Base-by-base conservation (phyloP, 768 basidiomycete species). In the Rhizopogon vesiculosus region DNA sequence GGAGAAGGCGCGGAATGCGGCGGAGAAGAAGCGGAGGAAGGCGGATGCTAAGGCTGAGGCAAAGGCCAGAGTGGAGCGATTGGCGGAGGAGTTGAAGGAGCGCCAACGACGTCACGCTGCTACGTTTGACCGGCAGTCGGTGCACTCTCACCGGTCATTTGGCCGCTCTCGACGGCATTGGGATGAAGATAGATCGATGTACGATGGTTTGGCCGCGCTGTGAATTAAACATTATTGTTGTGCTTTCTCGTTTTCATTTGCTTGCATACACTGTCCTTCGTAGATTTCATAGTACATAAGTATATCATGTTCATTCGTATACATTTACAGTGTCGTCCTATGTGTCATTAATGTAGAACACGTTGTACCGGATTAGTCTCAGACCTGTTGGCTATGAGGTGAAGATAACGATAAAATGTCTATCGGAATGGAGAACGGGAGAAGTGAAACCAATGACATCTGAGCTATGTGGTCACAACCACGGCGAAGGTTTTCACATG, bases 81-180 rank as follows among this genome's bases (percentile, higher is more conserved):
- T 81, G 33, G 79, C 80, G n/a, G 62, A 69, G 54, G 72, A 78
- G 45, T 69, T 81, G 58, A 78, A 75, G 64, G 70, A 71, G 50
- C 69, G 64, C 62, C 59, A 65, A 67, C 61, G 71, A 57, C 72
- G 71, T 12, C 63, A 64, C 44, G 57, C 54, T 7, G 64, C 67
- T 2, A 64, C 66, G 7, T 53, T 55, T 12, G 75, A 76, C 44
- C 65, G 55, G 56, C 53, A 33, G 1, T 77, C 76, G 28, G 35
- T 67, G 0, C 64, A 58, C 38, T 74, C 73, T 2, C 45, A 59
- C 7, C 58, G 64, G 33, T 60, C 68, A 3, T 51, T n/a, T 16
- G 62, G 60, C 2, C 67, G 56, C 15, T 16, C 9, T 43, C 57
- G 66, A 58, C 53, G 68, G 53, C 54, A 38, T 12, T 59, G 64